Conservation (phyloP, 1,139 yeast species). For the Fermentozyma sake region DNA sequence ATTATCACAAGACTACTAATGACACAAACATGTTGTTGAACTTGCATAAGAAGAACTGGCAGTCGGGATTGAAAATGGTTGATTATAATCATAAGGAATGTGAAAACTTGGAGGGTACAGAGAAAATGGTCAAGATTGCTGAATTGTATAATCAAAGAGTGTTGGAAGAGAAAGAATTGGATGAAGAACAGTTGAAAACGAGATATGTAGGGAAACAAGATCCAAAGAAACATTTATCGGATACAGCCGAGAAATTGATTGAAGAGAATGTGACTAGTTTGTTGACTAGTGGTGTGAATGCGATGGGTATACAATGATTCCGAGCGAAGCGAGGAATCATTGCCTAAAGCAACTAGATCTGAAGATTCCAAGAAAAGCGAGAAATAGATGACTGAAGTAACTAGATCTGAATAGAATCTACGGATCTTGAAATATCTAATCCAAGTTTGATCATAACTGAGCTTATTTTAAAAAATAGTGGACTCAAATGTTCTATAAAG, state of each 20-base stretch:
- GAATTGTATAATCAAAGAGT: conserved; percentile 87
- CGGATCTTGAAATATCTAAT: too few species aligned
- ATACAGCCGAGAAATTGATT: conserved; percentile 77
- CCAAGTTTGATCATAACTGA: too few species aligned
- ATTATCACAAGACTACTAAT: conserved; percentile 85
- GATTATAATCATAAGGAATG: conserved; percentile 80
- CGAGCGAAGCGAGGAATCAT: too few species aligned
- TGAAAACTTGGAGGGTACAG: conserved; percentile 67
- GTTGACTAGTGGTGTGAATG: conserved; percentile 83
- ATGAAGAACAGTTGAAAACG: conserved; percentile 86
- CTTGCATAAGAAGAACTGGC: conserved; percentile 95
- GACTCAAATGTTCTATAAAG: too few species aligned
- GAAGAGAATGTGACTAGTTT: conserved; percentile 89
- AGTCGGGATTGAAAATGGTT: conserved; percentile 76
- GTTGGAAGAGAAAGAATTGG: conserved; percentile 84
- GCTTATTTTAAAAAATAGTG: too few species aligned
- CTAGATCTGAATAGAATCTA: too few species aligned
- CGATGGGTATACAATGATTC: conserved; percentile 48
- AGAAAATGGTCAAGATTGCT: conserved; percentile 84
- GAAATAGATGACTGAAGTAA: too few species aligned
- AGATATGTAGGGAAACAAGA: conserved; percentile 98
- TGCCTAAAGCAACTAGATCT: too few species aligned
- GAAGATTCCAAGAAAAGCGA: too few species aligned
- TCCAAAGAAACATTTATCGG: conserved; percentile 94
- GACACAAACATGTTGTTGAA: conserved; percentile 94